phyloP scores from a whole-genome alignment of 176 grass and related monocot species.

The Melocanna baccifera region DNA sequence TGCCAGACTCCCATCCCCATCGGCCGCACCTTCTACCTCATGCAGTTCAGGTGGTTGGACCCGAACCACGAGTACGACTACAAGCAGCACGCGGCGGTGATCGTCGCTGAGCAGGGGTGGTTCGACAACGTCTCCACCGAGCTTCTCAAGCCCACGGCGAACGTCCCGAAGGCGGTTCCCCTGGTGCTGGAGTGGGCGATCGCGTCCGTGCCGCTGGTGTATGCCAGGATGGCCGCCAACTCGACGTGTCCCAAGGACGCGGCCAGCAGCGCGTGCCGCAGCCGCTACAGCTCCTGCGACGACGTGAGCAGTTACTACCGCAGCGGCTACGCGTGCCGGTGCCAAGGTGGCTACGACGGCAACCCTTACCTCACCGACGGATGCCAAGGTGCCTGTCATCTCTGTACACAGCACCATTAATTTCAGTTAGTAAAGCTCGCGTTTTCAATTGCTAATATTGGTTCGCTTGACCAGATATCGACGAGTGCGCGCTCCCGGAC shows the following conservation, averaged over 20 bases:
- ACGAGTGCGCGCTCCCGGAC: not conserved
- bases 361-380: not conserved
- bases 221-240: not conserved
- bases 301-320: too few species aligned
- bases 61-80: accelerated
- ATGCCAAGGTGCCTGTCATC: not conserved
- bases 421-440: too few species aligned
- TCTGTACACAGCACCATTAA: too few species aligned
- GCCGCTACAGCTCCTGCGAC: not conserved
- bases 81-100: not conserved
- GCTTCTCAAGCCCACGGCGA: accelerated
- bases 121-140: not conserved
- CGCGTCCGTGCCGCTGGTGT: not conserved
- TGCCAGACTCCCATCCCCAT: slow-evolving; percentile 14
- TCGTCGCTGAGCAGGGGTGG: slow-evolving; percentile 9
- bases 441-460: too few species aligned
- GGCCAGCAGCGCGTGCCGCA: not conserved
- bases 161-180: not conserved
- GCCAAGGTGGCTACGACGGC: not conserved
- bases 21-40: not conserved
- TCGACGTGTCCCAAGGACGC: slow-evolving; percentile 2
- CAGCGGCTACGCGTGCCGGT: not conserved
- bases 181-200: slow-evolving; percentile 21
- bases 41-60: not conserved
- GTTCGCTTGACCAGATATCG: not conserved